Conservation (phyloP, 805 yeast genomes). For the Metschnikowia gelsemii region DNA sequence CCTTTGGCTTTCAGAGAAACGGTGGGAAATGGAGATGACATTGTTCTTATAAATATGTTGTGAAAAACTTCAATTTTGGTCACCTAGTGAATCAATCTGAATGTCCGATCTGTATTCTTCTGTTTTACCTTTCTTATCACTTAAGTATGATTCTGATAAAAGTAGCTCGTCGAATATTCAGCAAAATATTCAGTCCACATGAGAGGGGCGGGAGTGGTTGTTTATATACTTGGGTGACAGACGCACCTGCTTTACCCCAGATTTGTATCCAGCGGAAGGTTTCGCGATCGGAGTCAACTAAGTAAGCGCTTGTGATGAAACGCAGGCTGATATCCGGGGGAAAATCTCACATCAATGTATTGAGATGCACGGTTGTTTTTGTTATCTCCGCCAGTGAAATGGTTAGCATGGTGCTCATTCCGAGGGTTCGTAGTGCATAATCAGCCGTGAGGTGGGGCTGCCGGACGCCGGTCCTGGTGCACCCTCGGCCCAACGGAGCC, state of each 20-base stretch:
- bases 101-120: not conserved
- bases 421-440: slow-evolving; percentile 7
- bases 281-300: slow-evolving; percentile 19
- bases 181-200: not conserved
- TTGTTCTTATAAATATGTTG: slow-evolving; percentile 1
- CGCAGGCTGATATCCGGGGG: slow-evolving; percentile 7
- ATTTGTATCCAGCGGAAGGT: slow-evolving; percentile 20
- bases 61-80: not conserved
- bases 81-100: not conserved
- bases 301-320: slow-evolving; percentile 13
- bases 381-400: slow-evolving; percentile 10
- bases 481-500: slow-evolving; percentile 14
- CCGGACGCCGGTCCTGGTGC: slow-evolving; percentile 12
- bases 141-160: not conserved
- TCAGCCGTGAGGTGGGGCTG: slow-evolving; percentile 1
- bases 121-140: too few relatives aligned
- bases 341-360: not conserved
- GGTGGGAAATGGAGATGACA: slow-evolving; percentile 44
- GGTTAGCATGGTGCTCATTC: not conserved
- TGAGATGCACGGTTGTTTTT: slow-evolving; percentile 16
- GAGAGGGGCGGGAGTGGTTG: slow-evolving; percentile 1
- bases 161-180: not conserved
- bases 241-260: slow-evolving; percentile 13
- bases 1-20: slow-evolving; percentile 47
- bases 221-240: slow-evolving; percentile 12